Base-by-base conservation (phyloP, 192 early-diverging fungal species). In the Glomus cerebriforme region DNA sequence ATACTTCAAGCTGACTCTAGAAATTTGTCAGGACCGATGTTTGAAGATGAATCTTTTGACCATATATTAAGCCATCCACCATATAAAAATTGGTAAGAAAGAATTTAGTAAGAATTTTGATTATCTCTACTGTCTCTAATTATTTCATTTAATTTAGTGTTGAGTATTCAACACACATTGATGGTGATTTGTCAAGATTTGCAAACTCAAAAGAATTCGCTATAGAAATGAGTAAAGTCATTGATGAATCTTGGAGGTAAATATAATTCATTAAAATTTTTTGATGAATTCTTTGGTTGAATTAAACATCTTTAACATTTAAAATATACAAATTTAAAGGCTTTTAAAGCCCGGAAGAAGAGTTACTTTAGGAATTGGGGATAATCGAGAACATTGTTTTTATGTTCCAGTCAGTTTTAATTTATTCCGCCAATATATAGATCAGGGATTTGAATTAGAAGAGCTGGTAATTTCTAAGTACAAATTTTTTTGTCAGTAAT, bases 21-120 rank as follows among this genome's bases (percentile, higher is more conserved):
- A 31, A 73, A 88, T 32, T 83, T 97, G 49, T 68, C 75, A 8
- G 89, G 87, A 8, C 82, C 90, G 2, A 84, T 95, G 70, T 93
- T 95, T 73, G 92, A 87, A 73, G 83, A 84, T 27, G 93, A 93
- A 35, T 87, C 86, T 22, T 98, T 93, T 80, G 95, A 96, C 82
- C 95, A 96, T 76, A 86, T 98, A 7, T 87, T 98, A 34, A 95
- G 94, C 13, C 96, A 98, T 75, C 96, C 96, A 59, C 96, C 96
- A 5, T 98, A 98, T 84, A 98, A 98, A 83, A 95, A 97, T 81
- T 96, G 95, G 77, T 78, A 59, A 43, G 77, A 37, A 59, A 63
- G 24, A 65, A 7, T 47, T 17, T 0, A 67, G 5, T 29, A 5
- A 63, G 10, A 47, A 67, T 34, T 47, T 17, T 27, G 7, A 66